Conservation (phyloP, 495 filamentous ascomycete genomes). For the Trichoderma virens region DNA sequence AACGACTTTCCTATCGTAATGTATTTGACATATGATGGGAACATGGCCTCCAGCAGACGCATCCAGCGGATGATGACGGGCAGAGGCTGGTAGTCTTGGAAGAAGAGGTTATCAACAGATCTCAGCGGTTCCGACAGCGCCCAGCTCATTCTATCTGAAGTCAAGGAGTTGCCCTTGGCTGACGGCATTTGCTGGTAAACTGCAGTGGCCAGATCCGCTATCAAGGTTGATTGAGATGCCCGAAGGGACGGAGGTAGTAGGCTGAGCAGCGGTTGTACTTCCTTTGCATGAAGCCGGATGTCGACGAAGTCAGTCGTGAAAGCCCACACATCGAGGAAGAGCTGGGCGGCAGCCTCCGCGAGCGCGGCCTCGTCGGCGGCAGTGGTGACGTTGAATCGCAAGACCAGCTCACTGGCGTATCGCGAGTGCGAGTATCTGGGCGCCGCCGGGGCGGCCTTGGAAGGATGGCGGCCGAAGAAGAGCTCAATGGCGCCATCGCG, state of each 20-base stretch:
- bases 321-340: conserved; percentile 87
- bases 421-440: conserved; percentile 47
- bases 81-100: conserved; percentile 77
- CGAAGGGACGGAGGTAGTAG: conserved; percentile 71
- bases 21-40: conserved; percentile 66
- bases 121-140: conserved; percentile 10
- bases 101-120: conserved; percentile 62
- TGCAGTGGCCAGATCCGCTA: conserved; percentile 72
- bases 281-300: conserved; percentile 68
- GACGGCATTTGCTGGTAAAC: conserved; percentile 39
- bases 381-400: conserved; percentile 75
- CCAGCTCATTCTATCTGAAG: background rate
- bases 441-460: conserved; percentile 18
- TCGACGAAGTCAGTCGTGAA: conserved; percentile 80
- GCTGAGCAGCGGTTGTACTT: conserved; percentile 74
- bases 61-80: conserved; percentile 75
- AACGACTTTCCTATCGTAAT: conserved; percentile 72
- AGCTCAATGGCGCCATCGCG: conserved; percentile 58
- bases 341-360: conserved; percentile 61
- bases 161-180: background rate
- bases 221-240: conserved; percentile 62
- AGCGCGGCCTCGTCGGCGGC: conserved; percentile 64
- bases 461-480: conserved; percentile 49
- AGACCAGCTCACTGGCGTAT: conserved; percentile 76
- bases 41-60: conserved; percentile 80